Evolutionary conservation across 129 eudicot species (phyloP).

Genomic region (Tanacetum coccineum): DNA sequence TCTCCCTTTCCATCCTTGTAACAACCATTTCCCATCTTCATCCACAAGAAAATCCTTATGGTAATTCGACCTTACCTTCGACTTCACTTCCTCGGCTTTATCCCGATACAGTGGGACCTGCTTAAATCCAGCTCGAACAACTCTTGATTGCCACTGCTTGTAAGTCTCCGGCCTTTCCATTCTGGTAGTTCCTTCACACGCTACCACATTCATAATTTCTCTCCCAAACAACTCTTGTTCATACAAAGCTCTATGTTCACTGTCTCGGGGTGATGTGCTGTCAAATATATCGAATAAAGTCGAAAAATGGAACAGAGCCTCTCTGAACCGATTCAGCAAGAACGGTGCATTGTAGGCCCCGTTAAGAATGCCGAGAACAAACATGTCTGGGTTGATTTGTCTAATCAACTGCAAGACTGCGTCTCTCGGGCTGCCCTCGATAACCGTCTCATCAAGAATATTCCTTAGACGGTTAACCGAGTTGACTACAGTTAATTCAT

Average conservation of each 20-base stretch:
- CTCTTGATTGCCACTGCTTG: constrained; percentile 51
- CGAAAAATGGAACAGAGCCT: constrained; percentile 62
- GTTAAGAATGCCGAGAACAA: constrained; percentile 50
- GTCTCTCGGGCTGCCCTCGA: constrained; percentile 48
- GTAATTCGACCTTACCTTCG: constrained; percentile 42
- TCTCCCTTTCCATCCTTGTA: constrained; percentile 57
- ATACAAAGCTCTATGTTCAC: constrained; percentile 35
- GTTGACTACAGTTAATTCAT: constrained; percentile 46
- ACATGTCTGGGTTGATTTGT: constrained; percentile 47
- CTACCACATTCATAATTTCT: constrained; percentile 14
- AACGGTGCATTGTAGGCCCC: constrained; percentile 65
- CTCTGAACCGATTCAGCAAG: constrained; percentile 50
- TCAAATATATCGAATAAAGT: constrained; percentile 57
- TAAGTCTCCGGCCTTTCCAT: constrained; percentile 49
- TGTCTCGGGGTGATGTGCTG: constrained; percentile 30
- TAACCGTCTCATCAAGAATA: constrained; percentile 46
- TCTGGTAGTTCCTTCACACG: constrained; percentile 39
- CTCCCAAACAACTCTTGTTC: constrained; percentile 30
- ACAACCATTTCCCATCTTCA: constrained; percentile 60
- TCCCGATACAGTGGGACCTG: constrained; percentile 43
- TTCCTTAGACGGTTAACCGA: constrained; percentile 42
- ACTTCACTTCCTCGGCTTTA: constrained; percentile 37
- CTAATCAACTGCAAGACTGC: constrained; percentile 39
- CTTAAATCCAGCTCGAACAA: constrained; percentile 42
- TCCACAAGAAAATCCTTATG: constrained; percentile 52